phyloP scores from a whole-genome alignment of 2,329 filamentous ascomycete genomes.

The Fusarium sp. region DNA sequence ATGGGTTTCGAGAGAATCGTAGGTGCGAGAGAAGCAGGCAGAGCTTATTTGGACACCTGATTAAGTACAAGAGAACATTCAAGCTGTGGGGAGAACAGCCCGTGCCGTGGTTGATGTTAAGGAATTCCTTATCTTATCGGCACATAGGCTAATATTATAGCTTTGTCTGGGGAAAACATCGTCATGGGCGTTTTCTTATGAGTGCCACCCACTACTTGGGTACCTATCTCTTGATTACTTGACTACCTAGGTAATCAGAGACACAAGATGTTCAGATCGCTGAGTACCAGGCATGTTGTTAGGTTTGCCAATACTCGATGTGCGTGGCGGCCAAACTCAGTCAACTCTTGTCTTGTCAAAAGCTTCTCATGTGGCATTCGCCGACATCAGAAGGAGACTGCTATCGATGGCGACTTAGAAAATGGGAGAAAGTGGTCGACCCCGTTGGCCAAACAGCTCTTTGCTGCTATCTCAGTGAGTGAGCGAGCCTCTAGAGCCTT shows the following conservation, averaged over 20 bases:
- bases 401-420: conserved; percentile 36
- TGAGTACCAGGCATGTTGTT: conserved; percentile 18
- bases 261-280: conserved; percentile 35
- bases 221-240: neutral
- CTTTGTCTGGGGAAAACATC: conserved; percentile 30
- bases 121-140: conserved; percentile 44
- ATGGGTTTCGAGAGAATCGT: too few species aligned
- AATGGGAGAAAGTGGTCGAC: conserved; percentile 84
- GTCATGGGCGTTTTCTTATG: conserved; percentile 30
- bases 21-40: too few species aligned
- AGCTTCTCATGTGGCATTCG: conserved; percentile 44
- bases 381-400: conserved; percentile 25
- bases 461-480: conserved; percentile 82
- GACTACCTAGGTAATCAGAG: neutral
- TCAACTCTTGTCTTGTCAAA: conserved; percentile 26
- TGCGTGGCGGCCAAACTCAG: conserved; percentile 12
- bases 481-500: neutral
- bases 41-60: neutral
- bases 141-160: neutral
- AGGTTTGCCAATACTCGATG: conserved; percentile 28
- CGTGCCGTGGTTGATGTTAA: neutral
- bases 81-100: conserved; percentile 9
- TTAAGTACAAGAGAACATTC: neutral
- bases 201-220: neutral
- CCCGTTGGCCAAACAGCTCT: conserved; percentile 86